Percentiles rank a stretch among this genome's conserved stretches.
Conservation (phyloP, 495 filamentous ascomycete genomes). For the Bombardia bombarda region DNA sequence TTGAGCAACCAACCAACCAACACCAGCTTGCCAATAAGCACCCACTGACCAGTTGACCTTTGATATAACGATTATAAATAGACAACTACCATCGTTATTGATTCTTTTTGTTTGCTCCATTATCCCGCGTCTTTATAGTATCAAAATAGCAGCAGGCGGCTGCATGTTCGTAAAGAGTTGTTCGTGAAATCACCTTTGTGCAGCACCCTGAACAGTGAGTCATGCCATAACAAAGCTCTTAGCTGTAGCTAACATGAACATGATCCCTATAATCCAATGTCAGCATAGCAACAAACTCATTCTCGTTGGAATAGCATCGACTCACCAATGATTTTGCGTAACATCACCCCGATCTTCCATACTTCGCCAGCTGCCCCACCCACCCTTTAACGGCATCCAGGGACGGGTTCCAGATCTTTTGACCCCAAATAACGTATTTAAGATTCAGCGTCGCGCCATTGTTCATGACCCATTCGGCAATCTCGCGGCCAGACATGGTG, state of each 20-base stretch:
- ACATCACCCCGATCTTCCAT: constrained; percentile 34
- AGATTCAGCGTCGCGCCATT: constrained; percentile 27
- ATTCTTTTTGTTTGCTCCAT: no score
- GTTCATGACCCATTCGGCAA: constrained; percentile 42
- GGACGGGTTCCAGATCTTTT: constrained; percentile 34
- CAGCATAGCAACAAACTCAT: not conserved
- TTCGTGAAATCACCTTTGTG: no score
- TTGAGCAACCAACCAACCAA: no score
- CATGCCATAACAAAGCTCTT: no score
- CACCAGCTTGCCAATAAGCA: no score
- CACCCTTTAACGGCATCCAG: constrained; percentile 26
- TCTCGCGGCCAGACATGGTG: constrained; percentile 23
- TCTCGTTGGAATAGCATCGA: not conserved
- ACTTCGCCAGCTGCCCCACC: constrained; percentile 26
- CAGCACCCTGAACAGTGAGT: no score
- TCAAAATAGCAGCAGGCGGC: no score
- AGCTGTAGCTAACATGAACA: constrained; percentile 18
- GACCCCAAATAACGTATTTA: constrained; percentile 44
- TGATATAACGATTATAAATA: no score
- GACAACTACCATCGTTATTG: no score
- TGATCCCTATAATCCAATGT: constrained; percentile 8
- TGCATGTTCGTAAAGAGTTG: no score
- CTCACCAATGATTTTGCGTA: constrained; percentile 34
- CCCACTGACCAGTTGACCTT: no score
- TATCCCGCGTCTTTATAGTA: no score